These are phyloP conservation scores for Mallotus repandus DNA, from an alignment of 441 rosid species.

Conservation along the genomic window DNA sequence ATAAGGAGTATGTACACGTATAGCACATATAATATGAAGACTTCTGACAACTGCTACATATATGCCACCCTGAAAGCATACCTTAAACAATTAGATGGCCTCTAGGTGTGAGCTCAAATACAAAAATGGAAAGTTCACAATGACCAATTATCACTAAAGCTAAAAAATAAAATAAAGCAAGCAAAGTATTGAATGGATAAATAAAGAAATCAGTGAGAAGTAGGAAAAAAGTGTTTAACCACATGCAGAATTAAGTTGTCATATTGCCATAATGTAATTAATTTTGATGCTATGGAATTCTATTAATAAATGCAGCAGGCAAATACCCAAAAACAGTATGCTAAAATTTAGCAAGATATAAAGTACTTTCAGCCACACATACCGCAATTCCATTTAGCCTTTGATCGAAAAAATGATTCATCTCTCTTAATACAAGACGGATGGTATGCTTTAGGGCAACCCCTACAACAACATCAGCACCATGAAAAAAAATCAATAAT, in stretches of 20 bases:
- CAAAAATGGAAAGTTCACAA: background rate
- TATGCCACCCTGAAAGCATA: slow-evolving; percentile 88
- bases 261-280: background rate
- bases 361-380: slow-evolving; percentile 22
- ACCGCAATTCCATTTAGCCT: slow-evolving; percentile 99
- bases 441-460: slow-evolving; percentile 99
- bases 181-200: too few relatives aligned
- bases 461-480: slow-evolving; percentile 44
- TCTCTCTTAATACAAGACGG: slow-evolving; percentile 94
- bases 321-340: background rate
- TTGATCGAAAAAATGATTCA: slow-evolving; percentile 79
- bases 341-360: background rate
- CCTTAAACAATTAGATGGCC: slow-evolving; percentile 3
- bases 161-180: too few relatives aligned
- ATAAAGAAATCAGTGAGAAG: too few relatives aligned
- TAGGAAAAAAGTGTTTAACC: too few relatives aligned
- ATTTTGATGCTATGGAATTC: background rate
- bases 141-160: background rate
- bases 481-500: slow-evolving; percentile 24
- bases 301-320: background rate
- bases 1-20: slow-evolving; percentile 94
- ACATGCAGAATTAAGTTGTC: too few relatives aligned
- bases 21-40: slow-evolving; percentile 91
- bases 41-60: slow-evolving; percentile 86
- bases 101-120: background rate